These are phyloP conservation scores for Solanum rostratum DNA, from an alignment of 257 asterid species.

Conservation along the genomic window DNA sequence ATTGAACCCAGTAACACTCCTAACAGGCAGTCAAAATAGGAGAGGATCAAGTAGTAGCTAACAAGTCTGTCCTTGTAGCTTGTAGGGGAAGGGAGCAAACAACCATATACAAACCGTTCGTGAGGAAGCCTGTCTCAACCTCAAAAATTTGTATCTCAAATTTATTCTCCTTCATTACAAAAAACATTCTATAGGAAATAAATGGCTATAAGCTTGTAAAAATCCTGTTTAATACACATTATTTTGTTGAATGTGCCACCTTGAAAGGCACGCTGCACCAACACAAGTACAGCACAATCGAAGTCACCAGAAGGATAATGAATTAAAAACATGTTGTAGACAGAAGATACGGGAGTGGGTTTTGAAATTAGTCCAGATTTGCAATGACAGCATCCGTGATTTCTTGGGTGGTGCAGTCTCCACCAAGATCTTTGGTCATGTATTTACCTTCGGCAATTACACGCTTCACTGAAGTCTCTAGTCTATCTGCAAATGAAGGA, in stretches of 20 bases:
- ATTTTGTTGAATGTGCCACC: not conserved
- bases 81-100: not conserved
- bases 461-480: slow-evolving; percentile 75
- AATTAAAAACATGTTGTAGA: not conserved
- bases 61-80: not conserved
- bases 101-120: not conserved
- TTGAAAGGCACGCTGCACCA: not conserved
- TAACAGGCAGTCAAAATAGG: too few species aligned
- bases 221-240: not conserved
- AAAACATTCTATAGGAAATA: not conserved
- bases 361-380: slow-evolving; percentile 32
- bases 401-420: slow-evolving; percentile 76
- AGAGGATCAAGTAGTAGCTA: too few species aligned
- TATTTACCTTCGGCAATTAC: slow-evolving; percentile 61
- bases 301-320: not conserved
- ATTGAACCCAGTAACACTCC: too few species aligned
- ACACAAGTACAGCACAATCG: not conserved
- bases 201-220: not conserved
- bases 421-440: slow-evolving; percentile 87
- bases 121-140: not conserved
- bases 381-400: slow-evolving; percentile 85
- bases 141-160: not conserved
- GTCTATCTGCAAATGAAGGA: slow-evolving; percentile 89
- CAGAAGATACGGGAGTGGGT: not conserved
- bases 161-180: not conserved